Base-by-base conservation (phyloP, 129 eudicot species). In the Helianthus tuberosus region DNA sequence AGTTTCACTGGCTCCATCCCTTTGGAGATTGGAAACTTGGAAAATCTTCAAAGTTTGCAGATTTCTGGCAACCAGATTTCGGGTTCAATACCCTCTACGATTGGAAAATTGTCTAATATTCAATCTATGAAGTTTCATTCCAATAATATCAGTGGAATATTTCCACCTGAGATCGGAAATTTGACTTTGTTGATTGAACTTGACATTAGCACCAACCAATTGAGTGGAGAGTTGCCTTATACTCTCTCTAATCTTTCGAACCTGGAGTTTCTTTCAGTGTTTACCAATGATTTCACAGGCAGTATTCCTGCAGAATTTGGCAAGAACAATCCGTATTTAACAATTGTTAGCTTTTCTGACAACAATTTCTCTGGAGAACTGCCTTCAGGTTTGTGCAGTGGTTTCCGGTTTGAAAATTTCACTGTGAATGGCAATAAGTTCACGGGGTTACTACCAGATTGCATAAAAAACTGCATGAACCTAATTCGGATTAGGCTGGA, bases 321-420 rank as follows among this genome's bases (percentile, higher is more conserved):
- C 5, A 87, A 80, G 66, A 85, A 76, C 71, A 89, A 66, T 59
- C 83, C 63, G n/a, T 0, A 25, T 0, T 64, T 92, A 46, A 32
- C 80, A 55, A 85, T 74, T 76, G 96, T 89, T 32, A 89, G 94
- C 82, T 87, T 92, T 70, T 73, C 98, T 17, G 75, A 84, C 77
- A 92, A 92, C 75, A 92, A 84, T 79, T 93, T 90, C 60, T 80
- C 86, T 13, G 91, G 88, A 15, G 75, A 80, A 55, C 53, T 86
- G 14, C 91, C 88, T 75, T 32, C 69, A 17, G 81, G 43, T 20
- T 62, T 86, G 27, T 86, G 91, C 68, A 75, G 71, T 35, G 83
- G 91, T 15, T 83, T 83, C 5, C 52, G 57, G n/a, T 58, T 90
- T 17, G 51, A 72, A 14, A 35, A 55, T 15, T 87, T 90, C 68